A percentile compares a stretch with the other conserved stretches of the same genome.
Conservation (phyloP, 169 alveolate species). For the Cryptosporidium felis region DNA sequence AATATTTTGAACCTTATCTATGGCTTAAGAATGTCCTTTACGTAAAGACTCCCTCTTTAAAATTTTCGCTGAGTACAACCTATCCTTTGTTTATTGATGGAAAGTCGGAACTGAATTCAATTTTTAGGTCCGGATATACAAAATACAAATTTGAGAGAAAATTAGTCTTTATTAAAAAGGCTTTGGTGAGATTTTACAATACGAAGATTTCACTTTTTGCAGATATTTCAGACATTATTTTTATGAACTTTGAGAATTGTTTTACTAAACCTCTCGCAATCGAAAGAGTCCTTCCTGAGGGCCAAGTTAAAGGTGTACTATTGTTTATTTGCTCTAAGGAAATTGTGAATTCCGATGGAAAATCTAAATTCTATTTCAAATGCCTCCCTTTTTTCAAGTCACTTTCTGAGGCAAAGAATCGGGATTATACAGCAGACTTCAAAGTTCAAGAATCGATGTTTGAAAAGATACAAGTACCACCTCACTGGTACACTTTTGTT, state of each 20-base stretch:
- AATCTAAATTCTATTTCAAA: background rate
- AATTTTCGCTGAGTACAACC: background rate
- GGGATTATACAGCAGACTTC: no score
- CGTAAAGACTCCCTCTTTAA: background rate
- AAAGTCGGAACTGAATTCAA: background rate
- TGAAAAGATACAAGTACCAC: background rate
- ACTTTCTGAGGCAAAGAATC: background rate
- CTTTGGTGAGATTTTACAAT: slow-evolving; percentile 1
- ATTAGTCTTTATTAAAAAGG: slow-evolving; percentile 8
- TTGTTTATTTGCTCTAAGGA: slow-evolving; percentile 17
- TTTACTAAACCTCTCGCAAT: background rate
- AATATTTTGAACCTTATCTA: background rate
- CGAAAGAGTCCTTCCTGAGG: background rate
- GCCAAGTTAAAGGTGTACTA: background rate
- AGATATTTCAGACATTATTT: slow-evolving; percentile 4
- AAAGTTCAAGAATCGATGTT: no score
- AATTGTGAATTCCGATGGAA: background rate
- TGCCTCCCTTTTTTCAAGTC: slow-evolving; percentile 41
- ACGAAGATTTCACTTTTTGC: background rate
- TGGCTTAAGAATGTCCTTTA: background rate
- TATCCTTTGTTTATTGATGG: slow-evolving; percentile 6
- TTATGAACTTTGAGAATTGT: slow-evolving; percentile 9
- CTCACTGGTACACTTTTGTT: slow-evolving; percentile 18
- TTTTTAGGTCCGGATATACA: background rate
- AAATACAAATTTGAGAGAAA: background rate